Conservation (phyloP, 805 yeast genomes). For the Monosporozyma aerobia region DNA sequence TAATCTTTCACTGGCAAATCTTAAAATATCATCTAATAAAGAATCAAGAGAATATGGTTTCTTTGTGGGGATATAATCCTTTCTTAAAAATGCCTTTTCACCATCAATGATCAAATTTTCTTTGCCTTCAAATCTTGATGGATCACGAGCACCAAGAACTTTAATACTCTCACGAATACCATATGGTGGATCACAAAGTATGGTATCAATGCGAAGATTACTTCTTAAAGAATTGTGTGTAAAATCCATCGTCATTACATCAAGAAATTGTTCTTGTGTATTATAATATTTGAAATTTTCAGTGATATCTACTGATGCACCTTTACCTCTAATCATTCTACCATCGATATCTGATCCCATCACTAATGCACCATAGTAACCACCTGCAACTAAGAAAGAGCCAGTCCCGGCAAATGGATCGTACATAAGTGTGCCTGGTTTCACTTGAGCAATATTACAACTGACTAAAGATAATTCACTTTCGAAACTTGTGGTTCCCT, state of each 20-base stretch:
- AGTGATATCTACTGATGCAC: conserved; percentile 35
- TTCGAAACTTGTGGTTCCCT: conserved; percentile 95
- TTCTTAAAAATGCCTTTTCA: conserved; percentile 60
- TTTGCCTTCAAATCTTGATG: conserved; percentile 59
- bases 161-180: conserved; percentile 94
- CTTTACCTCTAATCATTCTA: conserved; percentile 61
- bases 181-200: conserved; percentile 95
- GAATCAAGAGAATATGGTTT: conserved; percentile 77
- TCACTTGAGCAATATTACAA: conserved; percentile 76
- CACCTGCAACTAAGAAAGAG: conserved; percentile 82
- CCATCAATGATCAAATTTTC: conserved; percentile 73
- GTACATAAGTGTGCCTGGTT: conserved; percentile 56
- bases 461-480: conserved; percentile 84
- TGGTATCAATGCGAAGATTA: conserved; percentile 59
- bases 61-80: conserved; percentile 86
- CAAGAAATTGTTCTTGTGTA: conserved; percentile 50
- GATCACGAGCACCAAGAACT: conserved; percentile 77
- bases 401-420: conserved; percentile 98
- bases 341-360: conserved; percentile 90
- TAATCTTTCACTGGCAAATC: conserved; percentile 62
- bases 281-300: conserved; percentile 72
- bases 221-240: conserved; percentile 76
- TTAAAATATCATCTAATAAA: conserved; percentile 66
- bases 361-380: conserved; percentile 69
- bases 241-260: conserved; percentile 85